These are phyloP conservation scores for Hanseniaspora vineae DNA, from an alignment of 805 yeast genomes.

Conservation along the genomic window DNA sequence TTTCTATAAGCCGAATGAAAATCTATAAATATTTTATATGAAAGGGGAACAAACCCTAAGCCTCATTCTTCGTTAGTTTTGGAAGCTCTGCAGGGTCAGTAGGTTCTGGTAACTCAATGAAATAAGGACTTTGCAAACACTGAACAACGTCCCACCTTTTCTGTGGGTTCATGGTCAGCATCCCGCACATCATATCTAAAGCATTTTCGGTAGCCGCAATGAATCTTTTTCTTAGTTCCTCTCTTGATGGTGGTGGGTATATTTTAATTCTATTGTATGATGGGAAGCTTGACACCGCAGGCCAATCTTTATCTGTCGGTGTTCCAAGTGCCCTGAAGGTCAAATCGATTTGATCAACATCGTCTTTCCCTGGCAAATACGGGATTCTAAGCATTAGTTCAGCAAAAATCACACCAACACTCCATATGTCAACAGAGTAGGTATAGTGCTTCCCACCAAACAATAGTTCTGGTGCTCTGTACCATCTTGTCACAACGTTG, in stretches of 20 bases:
- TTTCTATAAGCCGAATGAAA: not conserved
- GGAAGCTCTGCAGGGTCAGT: constrained; percentile 37
- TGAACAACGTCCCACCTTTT: constrained; percentile 50
- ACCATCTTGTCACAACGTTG: constrained; percentile 96
- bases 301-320: constrained; percentile 88
- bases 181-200: constrained; percentile 53
- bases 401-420: constrained; percentile 91
- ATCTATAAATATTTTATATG: not conserved
- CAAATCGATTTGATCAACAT: constrained; percentile 79
- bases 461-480: constrained; percentile 87
- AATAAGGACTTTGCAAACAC: constrained; percentile 56
- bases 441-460: constrained; percentile 85
- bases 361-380: constrained; percentile 86
- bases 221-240: constrained; percentile 69
- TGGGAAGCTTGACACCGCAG: constrained; percentile 71
- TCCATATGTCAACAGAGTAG: constrained; percentile 88
- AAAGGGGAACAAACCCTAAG: not conserved
- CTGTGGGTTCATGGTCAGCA: constrained; percentile 72
- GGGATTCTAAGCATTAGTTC: constrained; percentile 93
- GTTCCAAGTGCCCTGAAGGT: constrained; percentile 94
- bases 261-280: constrained; percentile 57
- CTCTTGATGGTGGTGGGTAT: constrained; percentile 74
- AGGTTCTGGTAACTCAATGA: constrained; percentile 62
- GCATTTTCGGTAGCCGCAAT: constrained; percentile 86
- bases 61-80: constrained; percentile 3